A percentile compares a stretch with the other conserved stretches of the same genome.
phyloP scores from a whole-genome alignment of 2,329 filamentous ascomycete genomes.

The Aschersonia sp. region DNA sequence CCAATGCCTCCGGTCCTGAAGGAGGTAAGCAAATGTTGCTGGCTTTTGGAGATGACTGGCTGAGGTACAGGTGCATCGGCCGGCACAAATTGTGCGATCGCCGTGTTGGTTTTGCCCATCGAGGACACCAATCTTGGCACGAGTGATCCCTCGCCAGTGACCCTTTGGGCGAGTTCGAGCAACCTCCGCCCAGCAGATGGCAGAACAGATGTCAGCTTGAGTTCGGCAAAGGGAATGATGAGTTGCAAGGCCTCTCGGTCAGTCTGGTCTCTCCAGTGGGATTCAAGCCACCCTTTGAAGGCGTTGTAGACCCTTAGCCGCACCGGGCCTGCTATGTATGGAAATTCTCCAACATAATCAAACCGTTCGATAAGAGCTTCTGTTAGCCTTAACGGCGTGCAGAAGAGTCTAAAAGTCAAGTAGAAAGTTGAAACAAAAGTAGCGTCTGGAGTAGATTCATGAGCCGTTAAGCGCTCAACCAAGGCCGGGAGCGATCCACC shows the following conservation, averaged over 20 bases:
- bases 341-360: conserved; percentile 73
- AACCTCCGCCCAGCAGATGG: conserved; percentile 71
- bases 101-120: conserved; percentile 75
- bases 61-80: conserved; percentile 58
- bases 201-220: conserved; percentile 51
- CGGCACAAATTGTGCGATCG: conserved; percentile 54
- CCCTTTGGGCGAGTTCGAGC: conserved; percentile 63
- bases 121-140: conserved; percentile 74
- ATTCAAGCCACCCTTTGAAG: conserved; percentile 95
- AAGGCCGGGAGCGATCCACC: conserved; percentile 82
- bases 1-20: conserved; percentile 59
- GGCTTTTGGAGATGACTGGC: conserved; percentile 59
- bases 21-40: conserved; percentile 54
- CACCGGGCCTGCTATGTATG: conserved; percentile 61
- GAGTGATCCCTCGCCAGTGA: conserved; percentile 57
- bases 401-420: conserved; percentile 88
- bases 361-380: conserved; percentile 80
- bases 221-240: conserved; percentile 68
- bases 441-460: conserved; percentile 82
- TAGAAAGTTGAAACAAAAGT: conserved; percentile 92
- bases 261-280: conserved; percentile 76
- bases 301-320: conserved; percentile 87
- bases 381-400: conserved; percentile 64
- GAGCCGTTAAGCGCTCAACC: conserved; percentile 86
- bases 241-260: conserved; percentile 62